Evolutionary conservation across 129 eudicot species (phyloP).

Genomic region (Pittosporum tobira): DNA sequence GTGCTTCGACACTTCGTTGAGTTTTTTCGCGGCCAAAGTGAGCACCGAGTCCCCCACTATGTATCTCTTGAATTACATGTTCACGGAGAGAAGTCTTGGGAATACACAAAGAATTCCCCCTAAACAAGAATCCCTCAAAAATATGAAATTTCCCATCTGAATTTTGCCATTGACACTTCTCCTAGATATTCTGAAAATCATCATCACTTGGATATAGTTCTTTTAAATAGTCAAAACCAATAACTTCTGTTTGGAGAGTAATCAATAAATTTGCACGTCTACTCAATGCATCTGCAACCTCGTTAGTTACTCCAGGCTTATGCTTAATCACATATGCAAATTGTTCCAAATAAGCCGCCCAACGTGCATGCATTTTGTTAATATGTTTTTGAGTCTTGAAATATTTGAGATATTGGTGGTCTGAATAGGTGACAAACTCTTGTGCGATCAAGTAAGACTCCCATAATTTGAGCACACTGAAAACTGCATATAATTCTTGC

Average conservation of each 20-base stretch:
- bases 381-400: neutral
- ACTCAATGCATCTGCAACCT: slow-evolving; percentile 4
- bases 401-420: slow-evolving; percentile 1
- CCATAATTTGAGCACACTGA: neutral
- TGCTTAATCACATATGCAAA: neutral
- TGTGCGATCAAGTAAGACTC: neutral
- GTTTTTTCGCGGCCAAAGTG: slow-evolving; percentile 13
- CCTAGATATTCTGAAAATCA: neutral
- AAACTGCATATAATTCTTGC: neutral
- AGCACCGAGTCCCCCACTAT: slow-evolving; percentile 4
- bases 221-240: neutral
- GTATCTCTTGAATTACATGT: slow-evolving; percentile 4
- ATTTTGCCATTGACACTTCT: too few relatives aligned
- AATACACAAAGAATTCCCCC: slow-evolving; percentile 4
- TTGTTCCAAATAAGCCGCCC: neutral
- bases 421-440: neutral
- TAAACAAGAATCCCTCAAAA: slow-evolving; percentile 2
- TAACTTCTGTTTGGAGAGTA: neutral
- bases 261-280: slow-evolving; percentile 3
- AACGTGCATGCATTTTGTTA: slow-evolving; percentile 6
- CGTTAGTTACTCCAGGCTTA: neutral
- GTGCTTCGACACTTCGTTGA: neutral
- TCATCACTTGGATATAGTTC: neutral
- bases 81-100: slow-evolving; percentile 1
- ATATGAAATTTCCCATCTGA: neutral